A percentile compares a stretch with the other conserved stretches of the same genome.
phyloP scores from a whole-genome alignment of 345 rosid genomes.

The Syzygium jambos region DNA sequence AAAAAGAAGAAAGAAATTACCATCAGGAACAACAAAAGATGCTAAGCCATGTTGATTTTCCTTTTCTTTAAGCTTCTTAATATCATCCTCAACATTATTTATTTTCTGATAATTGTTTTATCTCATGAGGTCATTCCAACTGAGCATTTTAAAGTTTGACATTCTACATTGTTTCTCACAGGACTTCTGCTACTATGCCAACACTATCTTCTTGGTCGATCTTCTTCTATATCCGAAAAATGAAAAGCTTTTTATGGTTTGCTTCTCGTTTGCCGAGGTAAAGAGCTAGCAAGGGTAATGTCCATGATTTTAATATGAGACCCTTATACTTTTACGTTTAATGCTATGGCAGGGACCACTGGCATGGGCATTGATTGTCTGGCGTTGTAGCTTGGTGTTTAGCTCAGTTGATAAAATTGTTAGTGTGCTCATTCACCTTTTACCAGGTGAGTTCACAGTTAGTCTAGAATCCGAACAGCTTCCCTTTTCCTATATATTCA shows the following conservation, averaged over 20 bases:
- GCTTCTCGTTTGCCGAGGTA: conserved; percentile 98
- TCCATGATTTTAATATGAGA: background rate
- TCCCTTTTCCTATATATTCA: background rate
- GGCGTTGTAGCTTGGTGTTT: conserved; percentile 98
- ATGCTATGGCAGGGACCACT: conserved; percentile 69
- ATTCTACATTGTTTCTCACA: conserved; percentile 13
- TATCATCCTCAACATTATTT: background rate
- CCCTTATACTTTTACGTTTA: background rate
- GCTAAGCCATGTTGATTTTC: background rate
- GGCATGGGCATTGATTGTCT: conserved; percentile 93
- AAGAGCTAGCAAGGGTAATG: background rate
- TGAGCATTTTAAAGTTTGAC: background rate
- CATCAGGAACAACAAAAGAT: background rate
- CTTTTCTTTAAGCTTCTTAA: background rate
- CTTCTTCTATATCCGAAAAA: conserved; percentile 74
- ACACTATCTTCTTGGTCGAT: conserved; percentile 82
- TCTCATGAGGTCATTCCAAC: background rate
- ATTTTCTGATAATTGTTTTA: background rate
- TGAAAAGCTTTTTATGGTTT: conserved; percentile 93
- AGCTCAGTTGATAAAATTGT: conserved; percentile 89
- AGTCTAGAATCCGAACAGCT: background rate
- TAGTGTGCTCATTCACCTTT: conserved; percentile 94
- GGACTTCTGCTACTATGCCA: conserved; percentile 99
- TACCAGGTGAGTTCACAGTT: conserved; percentile 59
- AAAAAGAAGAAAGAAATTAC: background rate